Evolutionary conservation across 1,139 yeast genomes (phyloP).

Genomic region (Kodamaea anthophila): DNA sequence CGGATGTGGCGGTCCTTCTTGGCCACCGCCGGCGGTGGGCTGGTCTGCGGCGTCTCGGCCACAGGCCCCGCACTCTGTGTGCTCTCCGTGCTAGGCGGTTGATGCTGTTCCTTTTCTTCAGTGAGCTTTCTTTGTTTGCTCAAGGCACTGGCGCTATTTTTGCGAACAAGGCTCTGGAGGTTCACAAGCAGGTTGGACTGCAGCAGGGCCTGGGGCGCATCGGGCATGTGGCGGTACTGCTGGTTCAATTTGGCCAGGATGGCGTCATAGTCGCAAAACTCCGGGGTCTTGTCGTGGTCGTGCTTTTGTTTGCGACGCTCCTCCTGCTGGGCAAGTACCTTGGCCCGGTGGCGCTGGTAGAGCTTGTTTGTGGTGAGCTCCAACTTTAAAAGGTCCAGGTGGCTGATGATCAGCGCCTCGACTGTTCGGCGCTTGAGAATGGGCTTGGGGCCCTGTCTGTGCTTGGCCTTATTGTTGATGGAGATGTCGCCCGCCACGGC

Average conservation of each 20-base stretch:
- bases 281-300: constrained; percentile 26
- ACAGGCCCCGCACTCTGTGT: constrained; percentile 1
- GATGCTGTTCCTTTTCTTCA: constrained; percentile 2
- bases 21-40: constrained; percentile 5
- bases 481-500: constrained; percentile 46
- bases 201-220: constrained; percentile 12
- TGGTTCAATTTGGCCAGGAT: constrained; percentile 56
- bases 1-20: constrained; percentile 64
- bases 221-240: constrained; percentile 34
- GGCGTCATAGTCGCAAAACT: constrained; percentile 50
- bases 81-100: background rate
- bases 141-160: constrained; percentile 4
- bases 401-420: constrained; percentile 64
- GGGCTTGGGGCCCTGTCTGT: constrained; percentile 47
- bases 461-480: constrained; percentile 19
- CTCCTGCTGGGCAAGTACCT: constrained; percentile 13
- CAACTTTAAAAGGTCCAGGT: constrained; percentile 44
- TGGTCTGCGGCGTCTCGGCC: constrained; percentile 3
- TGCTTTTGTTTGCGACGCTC: constrained; percentile 10
- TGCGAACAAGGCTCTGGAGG: constrained; percentile 11
- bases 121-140: constrained; percentile 4
- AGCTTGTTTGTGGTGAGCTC: constrained; percentile 39
- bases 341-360: constrained; percentile 23
- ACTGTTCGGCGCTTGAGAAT: constrained; percentile 78
- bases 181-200: constrained; percentile 14